Percentiles rank a stretch among this genome's conserved stretches.
Evolutionary conservation across 2,329 filamentous ascomycete species (phyloP).

Genomic region (Bimuria novae-zelandiae): DNA sequence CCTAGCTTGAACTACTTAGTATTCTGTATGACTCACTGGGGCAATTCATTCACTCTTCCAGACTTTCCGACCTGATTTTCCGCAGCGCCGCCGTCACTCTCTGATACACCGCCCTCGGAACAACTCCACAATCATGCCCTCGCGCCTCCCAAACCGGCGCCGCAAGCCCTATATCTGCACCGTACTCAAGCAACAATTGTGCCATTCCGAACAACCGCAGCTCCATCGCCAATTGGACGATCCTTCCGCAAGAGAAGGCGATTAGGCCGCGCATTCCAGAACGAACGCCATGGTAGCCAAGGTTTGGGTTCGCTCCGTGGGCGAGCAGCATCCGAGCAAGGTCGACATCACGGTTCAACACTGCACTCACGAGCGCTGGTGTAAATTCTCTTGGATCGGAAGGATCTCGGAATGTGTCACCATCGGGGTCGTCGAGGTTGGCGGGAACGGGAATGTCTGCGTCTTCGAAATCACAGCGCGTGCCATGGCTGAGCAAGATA

Average conservation of each 20-base stretch:
- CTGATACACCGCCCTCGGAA: not conserved
- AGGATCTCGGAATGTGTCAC: constrained; percentile 1
- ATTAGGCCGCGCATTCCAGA: not conserved
- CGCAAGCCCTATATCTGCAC: constrained; percentile 1
- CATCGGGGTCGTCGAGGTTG: constrained; percentile 2
- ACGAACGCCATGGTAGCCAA: constrained; percentile 1
- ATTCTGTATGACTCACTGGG: too few relatives aligned
- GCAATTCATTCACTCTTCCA: too few relatives aligned
- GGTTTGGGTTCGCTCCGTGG: constrained; percentile 2
- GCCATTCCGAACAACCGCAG: not conserved
- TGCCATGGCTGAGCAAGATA: too few relatives aligned
- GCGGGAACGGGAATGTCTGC: too few relatives aligned
- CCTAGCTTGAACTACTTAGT: too few relatives aligned
- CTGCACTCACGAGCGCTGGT: constrained; percentile 1
- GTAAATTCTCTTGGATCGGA: not conserved
- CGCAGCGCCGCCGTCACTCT: not conserved
- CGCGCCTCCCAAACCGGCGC: constrained; percentile 1
- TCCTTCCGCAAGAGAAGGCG: not conserved
- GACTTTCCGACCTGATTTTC: too few relatives aligned
- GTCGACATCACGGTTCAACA: constrained; percentile 2
- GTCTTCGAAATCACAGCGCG: too few relatives aligned
- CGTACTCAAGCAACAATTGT: constrained; percentile 2
- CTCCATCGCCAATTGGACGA: not conserved
- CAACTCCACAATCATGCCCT: constrained; percentile 2
- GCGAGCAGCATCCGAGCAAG: constrained; percentile 4